phyloP scores from a whole-genome alignment of 257 asterid genomes.

The Vinca minor region DNA sequence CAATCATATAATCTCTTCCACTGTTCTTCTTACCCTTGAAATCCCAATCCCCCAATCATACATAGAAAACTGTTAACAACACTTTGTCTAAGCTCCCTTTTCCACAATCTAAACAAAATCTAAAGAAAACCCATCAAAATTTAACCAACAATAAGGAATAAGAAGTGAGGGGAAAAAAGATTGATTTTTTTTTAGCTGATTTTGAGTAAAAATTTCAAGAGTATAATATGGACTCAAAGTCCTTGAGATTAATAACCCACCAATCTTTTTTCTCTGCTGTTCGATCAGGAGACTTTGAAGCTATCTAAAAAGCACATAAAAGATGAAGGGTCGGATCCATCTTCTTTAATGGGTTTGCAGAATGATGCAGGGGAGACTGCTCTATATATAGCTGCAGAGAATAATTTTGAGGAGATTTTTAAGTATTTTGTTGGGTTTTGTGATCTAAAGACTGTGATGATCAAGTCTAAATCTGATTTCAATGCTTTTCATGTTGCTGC shows the following conservation, averaged over 20 bases:
- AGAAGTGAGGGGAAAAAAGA: too few species aligned
- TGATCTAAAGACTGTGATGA: slow-evolving; percentile 48
- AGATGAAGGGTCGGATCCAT: slow-evolving; percentile 57
- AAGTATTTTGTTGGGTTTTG: slow-evolving; percentile 55
- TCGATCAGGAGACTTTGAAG: slow-evolving; percentile 62
- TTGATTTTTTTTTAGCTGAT: too few species aligned
- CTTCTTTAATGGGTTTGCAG: slow-evolving; percentile 54
- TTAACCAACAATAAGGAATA: not conserved
- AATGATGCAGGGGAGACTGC: slow-evolving; percentile 76
- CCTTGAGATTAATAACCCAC: slow-evolving; percentile 71
- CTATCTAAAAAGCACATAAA: slow-evolving; percentile 44
- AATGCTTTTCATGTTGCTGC: slow-evolving; percentile 81
- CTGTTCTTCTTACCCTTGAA: slow-evolving; percentile 3
- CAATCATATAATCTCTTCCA: not conserved
- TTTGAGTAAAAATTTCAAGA: slow-evolving; percentile 9
- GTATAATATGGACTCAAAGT: slow-evolving; percentile 60
- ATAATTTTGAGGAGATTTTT: slow-evolving; percentile 43
- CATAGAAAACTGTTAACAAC: not conserved
- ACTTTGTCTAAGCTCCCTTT: slow-evolving; percentile 1
- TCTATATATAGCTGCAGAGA: slow-evolving; percentile 64
- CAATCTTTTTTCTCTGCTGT: slow-evolving; percentile 77
- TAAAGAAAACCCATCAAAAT: too few species aligned
- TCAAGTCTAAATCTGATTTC: slow-evolving; percentile 75
- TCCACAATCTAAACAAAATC: not conserved
- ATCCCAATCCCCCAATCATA: not conserved